phyloP scores from a whole-genome alignment of 495 filamentous ascomycete species.

The Hyaloscypha hepaticicola region DNA sequence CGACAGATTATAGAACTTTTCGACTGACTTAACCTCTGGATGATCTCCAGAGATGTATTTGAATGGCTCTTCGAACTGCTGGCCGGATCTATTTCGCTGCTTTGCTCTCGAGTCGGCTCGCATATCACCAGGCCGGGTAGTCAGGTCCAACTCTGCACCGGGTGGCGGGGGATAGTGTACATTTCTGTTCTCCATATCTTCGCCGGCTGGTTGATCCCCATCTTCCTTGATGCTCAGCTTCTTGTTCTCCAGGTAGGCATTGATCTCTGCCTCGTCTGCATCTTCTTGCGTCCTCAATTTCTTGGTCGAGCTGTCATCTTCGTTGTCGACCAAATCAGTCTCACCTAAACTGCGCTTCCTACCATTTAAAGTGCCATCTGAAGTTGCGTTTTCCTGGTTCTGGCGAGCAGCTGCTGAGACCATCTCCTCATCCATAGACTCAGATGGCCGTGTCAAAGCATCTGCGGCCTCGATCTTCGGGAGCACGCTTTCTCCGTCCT shows the following conservation, averaged over 20 bases:
- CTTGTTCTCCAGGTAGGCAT: constrained; percentile 15
- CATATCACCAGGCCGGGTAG: constrained; percentile 38
- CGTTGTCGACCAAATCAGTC: constrained; percentile 7
- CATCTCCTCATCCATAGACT: constrained; percentile 37
- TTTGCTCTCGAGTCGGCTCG: constrained; percentile 33
- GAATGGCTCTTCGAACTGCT: constrained; percentile 81
- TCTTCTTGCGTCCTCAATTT: constrained; percentile 32
- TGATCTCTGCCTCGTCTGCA: constrained; percentile 11
- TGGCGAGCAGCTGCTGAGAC: constrained; percentile 23
- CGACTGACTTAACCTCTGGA: constrained; percentile 69
- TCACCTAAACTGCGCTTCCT: constrained; percentile 20
- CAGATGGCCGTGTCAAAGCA: constrained; percentile 42
- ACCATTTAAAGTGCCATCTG: constrained; percentile 8
- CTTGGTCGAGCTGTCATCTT: constrained; percentile 16
- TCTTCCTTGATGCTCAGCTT: constrained; percentile 38
- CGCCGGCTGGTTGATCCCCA: constrained; percentile 31
- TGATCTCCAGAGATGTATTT: constrained; percentile 77
- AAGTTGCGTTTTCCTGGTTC: constrained; percentile 23
- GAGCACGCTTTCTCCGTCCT: constrained; percentile 18
- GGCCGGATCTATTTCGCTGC: constrained; percentile 39
- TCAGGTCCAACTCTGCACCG: constrained; percentile 40
- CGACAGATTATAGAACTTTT: constrained; percentile 78
- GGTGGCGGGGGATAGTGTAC: constrained; percentile 40
- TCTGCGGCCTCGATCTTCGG: constrained; percentile 52
- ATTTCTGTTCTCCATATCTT: constrained; percentile 46